Base-by-base conservation (phyloP, 371 early-diverging fungal genomes). In the Apophysomyces variabilis region DNA sequence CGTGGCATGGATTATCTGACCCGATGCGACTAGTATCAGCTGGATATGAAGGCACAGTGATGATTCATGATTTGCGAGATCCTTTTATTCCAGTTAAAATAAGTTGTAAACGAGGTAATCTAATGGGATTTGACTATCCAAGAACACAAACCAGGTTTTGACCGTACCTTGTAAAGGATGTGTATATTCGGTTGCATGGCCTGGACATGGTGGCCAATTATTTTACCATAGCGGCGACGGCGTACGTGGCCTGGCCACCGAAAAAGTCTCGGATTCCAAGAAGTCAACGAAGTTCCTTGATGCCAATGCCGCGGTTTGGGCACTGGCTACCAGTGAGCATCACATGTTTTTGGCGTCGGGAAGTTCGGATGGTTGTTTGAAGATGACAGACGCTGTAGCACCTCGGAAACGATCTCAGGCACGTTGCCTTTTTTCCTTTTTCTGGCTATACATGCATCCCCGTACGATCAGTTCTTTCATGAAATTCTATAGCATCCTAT, bases 1-100 rank as follows among this genome's bases (percentile, higher is more conserved):
- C 50, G 16, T 72, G 68, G 68, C 59, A 67, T 41, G 68, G 72
- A 6, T n/a, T 54, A 12, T 54, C 38, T 3, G 60, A 72, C 44
- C 62, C 72, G 35, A 54, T 38, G 18, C 47, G 46, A 8, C 54
- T 58, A n/a, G 65, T 58, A n/a, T 58, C 68, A 14, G n/a, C 18
- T n/a, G 72, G 66, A 41, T 58, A 57, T 12, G 68, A 68, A n/a
- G 65, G 68, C 47, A 41, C 21, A 45, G 14, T 65, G 2, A 18
- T 41, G 14, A 41, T 67, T 12, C 32, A 47, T 36, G 61, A 72
- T 38, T 45, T 57, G 3, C 61, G 58, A 8, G 72, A 72, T 38
- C 72, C 72, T 1, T 38, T 36, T 26, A n/a, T 64, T 32, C 58
- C 43, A 5, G 57, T 65, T 7, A 21, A 41, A 6, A 58, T 64